Evolutionary conservation across 805 yeast genomes (phyloP), one percentile per base, ranked within the genome.

Genomic region (Candida ulmi): DNA sequence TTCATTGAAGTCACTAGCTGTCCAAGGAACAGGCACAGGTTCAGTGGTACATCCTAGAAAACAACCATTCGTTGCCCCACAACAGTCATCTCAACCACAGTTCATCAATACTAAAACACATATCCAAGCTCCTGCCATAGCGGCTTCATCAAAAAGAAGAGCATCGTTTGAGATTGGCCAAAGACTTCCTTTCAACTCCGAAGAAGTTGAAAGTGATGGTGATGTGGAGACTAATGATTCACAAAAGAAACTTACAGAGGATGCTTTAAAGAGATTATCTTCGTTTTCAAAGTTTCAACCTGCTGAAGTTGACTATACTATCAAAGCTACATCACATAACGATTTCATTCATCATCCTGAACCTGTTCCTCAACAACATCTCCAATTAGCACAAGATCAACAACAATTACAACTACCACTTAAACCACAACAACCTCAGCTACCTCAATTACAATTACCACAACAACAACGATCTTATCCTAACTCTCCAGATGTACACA

Each of bases 1-100:
- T 71, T 88, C 62, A 68, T 76, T 56, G 67, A 62, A 52, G 78
- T 60, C 67, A 51, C 35, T 80, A 58, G 35, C 83, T 76, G 11
- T 19, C 9, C 47, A 71, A 54, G 33, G 91, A 90, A 36, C 82
- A n/a, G n/a, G n/a, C n/a, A n/a, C n/a, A n/a, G n/a, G n/a, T n/a
- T n/a, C n/a, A n/a, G n/a, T n/a, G n/a, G n/a, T n/a, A n/a, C n/a
- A n/a, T n/a, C n/a, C n/a, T 39, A 43, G 26, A 35, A 33, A 39
- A 29, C 38, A 44, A 35, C 44, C 49, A 3, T 37, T 41, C 16
- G 30, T 39, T 11, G 38, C 46, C 9, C 48, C 44, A 9, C 48
- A 38, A 13, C 47, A 44, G 17, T 30, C 29, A 13, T 34, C 55
- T 6, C 50, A 43, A 19, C 37, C 52, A 8, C 58, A 52, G 37